Conservation (phyloP, 2,329 filamentous ascomycete genomes). For the Xylariaceae sp. region DNA sequence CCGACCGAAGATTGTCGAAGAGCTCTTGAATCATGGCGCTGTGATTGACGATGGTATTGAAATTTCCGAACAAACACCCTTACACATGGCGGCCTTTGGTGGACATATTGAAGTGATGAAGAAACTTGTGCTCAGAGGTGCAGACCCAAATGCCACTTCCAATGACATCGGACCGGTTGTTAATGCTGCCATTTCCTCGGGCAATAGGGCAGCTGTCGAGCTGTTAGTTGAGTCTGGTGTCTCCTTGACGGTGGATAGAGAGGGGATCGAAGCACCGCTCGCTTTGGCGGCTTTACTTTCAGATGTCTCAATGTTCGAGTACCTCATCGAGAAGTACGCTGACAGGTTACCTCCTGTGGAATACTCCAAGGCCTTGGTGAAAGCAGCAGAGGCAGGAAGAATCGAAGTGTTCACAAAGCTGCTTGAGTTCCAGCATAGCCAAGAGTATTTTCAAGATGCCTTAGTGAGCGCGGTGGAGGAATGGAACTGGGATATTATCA, state of each 20-base stretch:
- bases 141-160: slow-evolving; percentile 35
- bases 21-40: slow-evolving; percentile 34
- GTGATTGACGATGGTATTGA: slow-evolving; percentile 36
- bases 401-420: slow-evolving; percentile 39
- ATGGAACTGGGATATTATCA: slow-evolving; percentile 39
- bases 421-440: slow-evolving; percentile 34
- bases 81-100: slow-evolving; percentile 39
- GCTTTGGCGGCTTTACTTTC: slow-evolving; percentile 38
- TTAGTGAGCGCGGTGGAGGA: slow-evolving; percentile 33
- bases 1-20: slow-evolving; percentile 36
- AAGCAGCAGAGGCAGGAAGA: slow-evolving; percentile 38
- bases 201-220: slow-evolving; percentile 39
- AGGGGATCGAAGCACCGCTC: slow-evolving; percentile 33
- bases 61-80: slow-evolving; percentile 32
- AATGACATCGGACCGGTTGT: slow-evolving; percentile 34
- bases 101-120: slow-evolving; percentile 41
- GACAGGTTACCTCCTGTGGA: slow-evolving; percentile 38
- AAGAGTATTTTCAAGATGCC: slow-evolving; percentile 34
- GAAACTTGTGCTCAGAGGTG: slow-evolving; percentile 37
- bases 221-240: slow-evolving; percentile 38
- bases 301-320: slow-evolving; percentile 41
- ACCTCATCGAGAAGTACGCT: slow-evolving; percentile 39
- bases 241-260: slow-evolving; percentile 32
- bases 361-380: slow-evolving; percentile 39
- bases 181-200: slow-evolving; percentile 41